Conservation (phyloP, 192 early-diverging fungal genomes). For the Rhizophagus sp. region DNA sequence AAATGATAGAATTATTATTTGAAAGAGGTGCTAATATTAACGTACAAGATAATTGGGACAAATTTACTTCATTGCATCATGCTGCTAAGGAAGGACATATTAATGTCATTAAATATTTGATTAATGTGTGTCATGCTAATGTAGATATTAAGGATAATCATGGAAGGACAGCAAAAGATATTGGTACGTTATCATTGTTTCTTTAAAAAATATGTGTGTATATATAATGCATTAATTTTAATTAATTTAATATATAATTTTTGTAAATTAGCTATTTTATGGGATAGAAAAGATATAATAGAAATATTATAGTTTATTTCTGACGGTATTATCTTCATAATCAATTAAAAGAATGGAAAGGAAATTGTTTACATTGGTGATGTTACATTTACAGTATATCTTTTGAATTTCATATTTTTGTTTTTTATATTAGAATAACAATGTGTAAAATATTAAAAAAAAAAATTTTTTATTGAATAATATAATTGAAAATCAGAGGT, state of each 20-base stretch:
- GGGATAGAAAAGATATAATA: background rate
- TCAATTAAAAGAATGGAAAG: too few relatives aligned
- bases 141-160: slow-evolving; percentile 32
- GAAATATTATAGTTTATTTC: background rate
- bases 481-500: too few relatives aligned
- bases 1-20: slow-evolving; percentile 28
- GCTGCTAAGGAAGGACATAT: slow-evolving; percentile 39
- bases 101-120: slow-evolving; percentile 27
- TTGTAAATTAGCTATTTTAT: background rate
- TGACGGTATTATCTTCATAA: too few relatives aligned
- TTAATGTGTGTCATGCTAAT: slow-evolving; percentile 27
- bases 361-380: too few relatives aligned
- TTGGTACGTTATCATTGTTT: slow-evolving; percentile 34
- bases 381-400: too few relatives aligned
- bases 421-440: too few relatives aligned
- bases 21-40: slow-evolving; percentile 28
- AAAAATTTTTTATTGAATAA: too few relatives aligned
- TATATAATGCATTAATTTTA: too few relatives aligned
- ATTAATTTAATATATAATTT: too few relatives aligned
- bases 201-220: background rate
- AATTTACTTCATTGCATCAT: slow-evolving; percentile 46
- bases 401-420: too few relatives aligned
- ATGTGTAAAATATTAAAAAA: too few relatives aligned
- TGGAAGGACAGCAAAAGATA: slow-evolving; percentile 35
- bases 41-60: slow-evolving; percentile 41